Percentiles rank a stretch among this genome's conserved stretches.
phyloP scores from a whole-genome alignment of 2,329 filamentous ascomycete genomes.

The Aureobasidium sp. region DNA sequence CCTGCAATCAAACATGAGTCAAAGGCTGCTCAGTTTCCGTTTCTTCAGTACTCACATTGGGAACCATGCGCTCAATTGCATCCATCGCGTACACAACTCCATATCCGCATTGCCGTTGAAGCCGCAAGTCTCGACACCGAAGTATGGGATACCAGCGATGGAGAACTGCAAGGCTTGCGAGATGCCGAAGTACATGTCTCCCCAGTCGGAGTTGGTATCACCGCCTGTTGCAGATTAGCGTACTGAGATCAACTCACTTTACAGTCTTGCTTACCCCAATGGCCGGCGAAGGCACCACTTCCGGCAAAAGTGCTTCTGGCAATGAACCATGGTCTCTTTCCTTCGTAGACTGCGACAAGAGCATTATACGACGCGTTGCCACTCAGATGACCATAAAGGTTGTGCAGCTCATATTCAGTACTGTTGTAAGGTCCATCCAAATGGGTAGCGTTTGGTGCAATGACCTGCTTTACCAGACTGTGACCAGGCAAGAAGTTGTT shows the following conservation, averaged over 20 bases:
- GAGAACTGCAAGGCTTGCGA: slow-evolving; percentile 21
- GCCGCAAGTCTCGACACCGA: slow-evolving; percentile 23
- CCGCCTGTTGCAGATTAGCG: slow-evolving; percentile 11
- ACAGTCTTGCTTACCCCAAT: slow-evolving; percentile 12
- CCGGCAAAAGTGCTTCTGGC: slow-evolving; percentile 19
- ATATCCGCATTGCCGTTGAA: slow-evolving; percentile 23
- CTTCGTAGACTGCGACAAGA: slow-evolving; percentile 12
- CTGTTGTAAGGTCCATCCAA: slow-evolving; percentile 22
- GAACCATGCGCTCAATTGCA: slow-evolving; percentile 24
- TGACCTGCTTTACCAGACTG: slow-evolving; percentile 20
- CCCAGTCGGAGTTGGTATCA: slow-evolving; percentile 18
- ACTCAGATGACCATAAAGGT: slow-evolving; percentile 21
- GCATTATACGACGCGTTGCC: slow-evolving; percentile 21
- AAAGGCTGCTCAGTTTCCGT: no score
- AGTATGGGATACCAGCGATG: slow-evolving; percentile 23
- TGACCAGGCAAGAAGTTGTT: slow-evolving; percentile 23
- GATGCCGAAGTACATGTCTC: slow-evolving; percentile 24
- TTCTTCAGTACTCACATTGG: slow-evolving; percentile 16
- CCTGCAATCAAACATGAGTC: not conserved
- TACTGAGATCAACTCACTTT: not conserved
- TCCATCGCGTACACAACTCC: slow-evolving; percentile 22
- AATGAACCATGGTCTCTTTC: slow-evolving; percentile 18
- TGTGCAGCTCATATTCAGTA: slow-evolving; percentile 24
- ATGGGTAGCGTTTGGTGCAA: slow-evolving; percentile 23
- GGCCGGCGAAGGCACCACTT: slow-evolving; percentile 17